Base-by-base conservation (phyloP, 495 filamentous ascomycete species). In the Neurospora tetrasperma region DNA sequence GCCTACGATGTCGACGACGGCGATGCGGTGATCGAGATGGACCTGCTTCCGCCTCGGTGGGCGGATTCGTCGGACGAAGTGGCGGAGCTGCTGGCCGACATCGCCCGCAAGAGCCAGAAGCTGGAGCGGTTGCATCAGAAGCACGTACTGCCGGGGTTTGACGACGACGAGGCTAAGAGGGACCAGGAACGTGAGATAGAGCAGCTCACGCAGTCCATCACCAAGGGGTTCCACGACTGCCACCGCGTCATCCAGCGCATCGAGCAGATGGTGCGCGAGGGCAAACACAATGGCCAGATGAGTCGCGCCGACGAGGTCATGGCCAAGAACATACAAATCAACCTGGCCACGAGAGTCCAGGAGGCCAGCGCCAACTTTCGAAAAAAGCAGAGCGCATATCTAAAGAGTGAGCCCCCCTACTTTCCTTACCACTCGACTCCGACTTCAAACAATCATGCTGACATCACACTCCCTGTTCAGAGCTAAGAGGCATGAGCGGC, bases 11-110 rank as follows among this genome's bases (percentile, higher is more conserved):
- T 92, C 78, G 94, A 97, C 80, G 87, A 89, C 75, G 95, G 94
- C 74, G 96, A 98, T 80, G 92, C 93, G 20, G 89, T 99, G 70
- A 99, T 99, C 75, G 96, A 99, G 85, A 98, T 99, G 96, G 95
- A 98, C 82, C 85, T 97, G 14, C 86, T 99, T 11, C 96, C 96
- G 0, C 96, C 96, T 46, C 90, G 95, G 70, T 99, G 96, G 96
- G 89, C 94, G 72, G 96, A 99, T 82, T 86, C 98, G 72, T 93
- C 93, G 78, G 96, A 98, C 75, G 94, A 98, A 78, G 94, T 98
- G 68, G 90, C 91, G 9, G 93, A 97, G 43, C 79, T 91, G 20
- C 85, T 99, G n/a, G 84, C 87, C 71, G 90, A 91, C 71, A 93
- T 98, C 74, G 91, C 93, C 71, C 88, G 86, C 73, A 94, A 97